Evolutionary conservation across 1,139 yeast species (phyloP).

Genomic region (Groenewaldozyma sp.): DNA sequence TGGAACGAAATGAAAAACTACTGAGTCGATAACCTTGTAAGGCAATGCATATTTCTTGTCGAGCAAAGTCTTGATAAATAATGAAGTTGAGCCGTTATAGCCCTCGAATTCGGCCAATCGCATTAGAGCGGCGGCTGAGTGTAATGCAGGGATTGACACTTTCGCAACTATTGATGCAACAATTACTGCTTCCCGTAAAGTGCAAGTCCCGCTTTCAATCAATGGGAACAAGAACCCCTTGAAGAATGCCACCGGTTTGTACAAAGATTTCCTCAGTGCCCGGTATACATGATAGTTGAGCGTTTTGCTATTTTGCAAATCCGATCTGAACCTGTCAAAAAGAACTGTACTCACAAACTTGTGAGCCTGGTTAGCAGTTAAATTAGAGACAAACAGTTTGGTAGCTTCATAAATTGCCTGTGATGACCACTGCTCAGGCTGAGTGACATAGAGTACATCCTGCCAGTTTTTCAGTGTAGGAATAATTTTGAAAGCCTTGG

Average conservation of each 20-base stretch:
- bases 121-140: conserved; percentile 90
- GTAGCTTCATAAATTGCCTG: conserved; percentile 95
- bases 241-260: conserved; percentile 96
- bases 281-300: conserved; percentile 86
- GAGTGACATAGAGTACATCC: conserved; percentile 84
- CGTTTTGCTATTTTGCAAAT: conserved; percentile 59
- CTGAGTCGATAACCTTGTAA: conserved; percentile 88
- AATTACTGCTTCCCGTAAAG: conserved; percentile 89
- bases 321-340: conserved; percentile 74
- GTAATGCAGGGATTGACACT: conserved; percentile 87
- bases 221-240: conserved; percentile 91
- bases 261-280: conserved; percentile 81
- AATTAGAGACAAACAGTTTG: conserved; percentile 80
- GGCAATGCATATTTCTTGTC: conserved; percentile 97
- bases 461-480: conserved; percentile 94
- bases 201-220: conserved; percentile 52
- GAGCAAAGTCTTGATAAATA: conserved; percentile 76
- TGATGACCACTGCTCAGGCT: conserved; percentile 94
- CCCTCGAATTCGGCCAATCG: conserved; percentile 68
- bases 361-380: conserved; percentile 82
- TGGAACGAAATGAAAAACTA: conserved; percentile 91
- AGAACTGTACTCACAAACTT: conserved; percentile 67
- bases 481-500: conserved; percentile 87
- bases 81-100: conserved; percentile 80
- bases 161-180: conserved; percentile 87